phyloP scores from a whole-genome alignment of 2,329 filamentous ascomycete species.

The Colletotrichum tamarilloi region DNA sequence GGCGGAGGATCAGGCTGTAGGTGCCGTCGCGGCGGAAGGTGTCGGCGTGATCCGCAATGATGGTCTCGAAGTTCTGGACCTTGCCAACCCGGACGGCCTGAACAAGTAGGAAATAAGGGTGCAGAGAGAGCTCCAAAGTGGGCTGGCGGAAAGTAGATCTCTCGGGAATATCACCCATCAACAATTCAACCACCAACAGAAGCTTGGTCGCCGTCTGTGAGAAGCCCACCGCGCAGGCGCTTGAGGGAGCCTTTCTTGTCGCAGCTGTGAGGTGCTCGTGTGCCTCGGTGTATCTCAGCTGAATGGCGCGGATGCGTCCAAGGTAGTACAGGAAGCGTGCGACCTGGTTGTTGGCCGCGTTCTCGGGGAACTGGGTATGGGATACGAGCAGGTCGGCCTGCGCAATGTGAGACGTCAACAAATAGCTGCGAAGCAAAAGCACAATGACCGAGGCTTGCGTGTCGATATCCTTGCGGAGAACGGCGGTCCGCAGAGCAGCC shows the following conservation, averaged over 20 bases:
- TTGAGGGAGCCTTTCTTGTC: slow-evolving; percentile 93
- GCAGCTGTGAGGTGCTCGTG: slow-evolving; percentile 94
- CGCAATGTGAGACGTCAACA: slow-evolving; percentile 94
- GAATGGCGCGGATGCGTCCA: slow-evolving; percentile 94
- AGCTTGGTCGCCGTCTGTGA: slow-evolving; percentile 97
- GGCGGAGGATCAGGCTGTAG: slow-evolving; percentile 92
- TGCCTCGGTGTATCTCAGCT: slow-evolving; percentile 95
- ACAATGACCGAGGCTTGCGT: slow-evolving; percentile 98
- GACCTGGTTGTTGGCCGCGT: slow-evolving; percentile 97
- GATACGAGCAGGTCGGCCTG: slow-evolving; percentile 96
- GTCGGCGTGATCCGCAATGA: slow-evolving; percentile 82
- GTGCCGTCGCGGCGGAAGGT: slow-evolving; percentile 94
- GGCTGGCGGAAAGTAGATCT: slow-evolving; percentile 93
- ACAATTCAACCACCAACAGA: slow-evolving; percentile 92
- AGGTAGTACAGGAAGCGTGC: slow-evolving; percentile 98
- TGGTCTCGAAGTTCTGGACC: slow-evolving; percentile 89
- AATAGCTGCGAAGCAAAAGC: slow-evolving; percentile 92
- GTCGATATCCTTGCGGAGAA: slow-evolving; percentile 94
- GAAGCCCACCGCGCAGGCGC: slow-evolving; percentile 89
- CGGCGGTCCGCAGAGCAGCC: slow-evolving; percentile 91
- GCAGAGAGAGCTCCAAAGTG: slow-evolving; percentile 85
- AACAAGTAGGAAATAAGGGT: slow-evolving; percentile 93
- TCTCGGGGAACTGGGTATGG: slow-evolving; percentile 93
- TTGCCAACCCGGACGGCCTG: slow-evolving; percentile 97
- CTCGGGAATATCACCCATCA: slow-evolving; percentile 99